Percentiles rank a stretch among this genome's conserved stretches.
phyloP scores from a whole-genome alignment of 1,284 basidiomycete species.

The Microbotryomycetes sp. region DNA sequence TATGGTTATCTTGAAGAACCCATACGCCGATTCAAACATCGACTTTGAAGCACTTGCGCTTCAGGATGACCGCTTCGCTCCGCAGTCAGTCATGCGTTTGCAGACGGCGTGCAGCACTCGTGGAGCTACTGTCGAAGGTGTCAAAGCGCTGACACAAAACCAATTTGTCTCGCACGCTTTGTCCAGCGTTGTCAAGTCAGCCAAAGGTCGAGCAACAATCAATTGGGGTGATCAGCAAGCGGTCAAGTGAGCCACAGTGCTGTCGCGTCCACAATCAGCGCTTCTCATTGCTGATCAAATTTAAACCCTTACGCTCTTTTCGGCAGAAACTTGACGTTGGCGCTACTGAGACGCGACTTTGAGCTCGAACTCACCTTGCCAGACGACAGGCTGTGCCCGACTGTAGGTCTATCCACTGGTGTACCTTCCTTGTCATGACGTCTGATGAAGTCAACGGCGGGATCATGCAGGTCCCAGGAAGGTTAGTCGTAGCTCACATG shows the following conservation, averaged over 20 bases:
- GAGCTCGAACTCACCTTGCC: conserved; percentile 57
- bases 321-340: conserved; percentile 63
- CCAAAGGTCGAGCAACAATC: conserved; percentile 49
- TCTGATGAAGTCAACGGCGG: no score
- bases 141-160: not conserved
- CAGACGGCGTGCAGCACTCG: not conserved
- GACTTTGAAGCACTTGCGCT: conserved; percentile 61
- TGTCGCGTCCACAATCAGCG: not conserved
- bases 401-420: conserved; percentile 50
- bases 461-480: conserved; percentile 26
- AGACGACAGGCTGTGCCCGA: conserved; percentile 70
- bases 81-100: conserved; percentile 50
- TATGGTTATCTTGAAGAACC: not conserved
- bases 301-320: not conserved
- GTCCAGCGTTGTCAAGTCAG: conserved; percentile 38
- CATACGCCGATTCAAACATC: conserved; percentile 38
- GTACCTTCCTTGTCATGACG: not conserved
- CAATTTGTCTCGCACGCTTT: conserved; percentile 11
- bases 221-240: conserved; percentile 65
- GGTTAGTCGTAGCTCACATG: no score
- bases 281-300: not conserved
- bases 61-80: conserved; percentile 54
- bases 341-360: conserved; percentile 69
- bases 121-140: no score
- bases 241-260: conserved; percentile 53